Conservation (phyloP, 2,329 filamentous ascomycete species). For the Epichloe aotearoae region DNA sequence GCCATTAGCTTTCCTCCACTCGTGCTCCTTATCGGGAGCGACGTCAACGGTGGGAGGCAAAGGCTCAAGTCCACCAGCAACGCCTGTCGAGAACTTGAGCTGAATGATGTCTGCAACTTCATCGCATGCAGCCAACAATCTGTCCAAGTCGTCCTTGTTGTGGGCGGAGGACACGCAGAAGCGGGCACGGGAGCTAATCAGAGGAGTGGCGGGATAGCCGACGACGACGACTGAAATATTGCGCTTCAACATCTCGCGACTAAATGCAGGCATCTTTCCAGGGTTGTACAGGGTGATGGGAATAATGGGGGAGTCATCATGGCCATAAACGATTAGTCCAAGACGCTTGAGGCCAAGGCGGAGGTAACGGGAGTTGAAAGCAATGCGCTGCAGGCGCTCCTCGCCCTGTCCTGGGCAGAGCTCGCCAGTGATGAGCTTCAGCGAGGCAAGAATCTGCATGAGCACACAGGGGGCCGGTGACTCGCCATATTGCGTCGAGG, state of each 20-base stretch:
- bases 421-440: conserved; percentile 82
- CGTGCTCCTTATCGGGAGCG: conserved; percentile 56
- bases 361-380: conserved; percentile 98
- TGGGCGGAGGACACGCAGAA: conserved; percentile 95
- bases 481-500: conserved; percentile 77
- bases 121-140: conserved; percentile 77
- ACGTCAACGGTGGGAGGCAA: conserved; percentile 58
- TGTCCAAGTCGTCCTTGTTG: conserved; percentile 96
- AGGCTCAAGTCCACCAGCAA: conserved; percentile 75
- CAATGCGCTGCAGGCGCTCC: conserved; percentile 86
- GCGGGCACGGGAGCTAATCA: conserved; percentile 86
- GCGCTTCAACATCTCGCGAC: conserved; percentile 93
- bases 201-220: conserved; percentile 88
- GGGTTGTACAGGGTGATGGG: conserved; percentile 92
- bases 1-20: conserved; percentile 48
- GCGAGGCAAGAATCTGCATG: conserved; percentile 75
- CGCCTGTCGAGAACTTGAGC: conserved; percentile 92
- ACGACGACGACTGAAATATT: conserved; percentile 97
- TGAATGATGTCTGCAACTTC: conserved; percentile 86
- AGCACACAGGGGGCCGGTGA: conserved; percentile 77
- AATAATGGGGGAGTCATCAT: conserved; percentile 96
- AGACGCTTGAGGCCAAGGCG: conserved; percentile 92
- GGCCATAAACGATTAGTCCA: conserved; percentile 91
- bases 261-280: conserved; percentile 98
- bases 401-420: conserved; percentile 82